Evolutionary conservation across 495 filamentous ascomycete species (phyloP).

Genomic region (Annulohypoxylon moriforme): DNA sequence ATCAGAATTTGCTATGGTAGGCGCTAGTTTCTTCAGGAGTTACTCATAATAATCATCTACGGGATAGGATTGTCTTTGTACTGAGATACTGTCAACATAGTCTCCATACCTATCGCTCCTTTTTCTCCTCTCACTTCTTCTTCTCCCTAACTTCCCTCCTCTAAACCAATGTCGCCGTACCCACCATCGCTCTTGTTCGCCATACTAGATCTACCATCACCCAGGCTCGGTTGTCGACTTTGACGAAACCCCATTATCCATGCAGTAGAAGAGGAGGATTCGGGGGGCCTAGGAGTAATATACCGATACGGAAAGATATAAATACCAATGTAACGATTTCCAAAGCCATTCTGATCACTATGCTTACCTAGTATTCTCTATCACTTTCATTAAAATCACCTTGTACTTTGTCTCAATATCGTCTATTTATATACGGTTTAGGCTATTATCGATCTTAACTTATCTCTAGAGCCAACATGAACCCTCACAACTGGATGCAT

Average conservation of each 20-base stretch:
- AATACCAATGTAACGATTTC: too few species aligned
- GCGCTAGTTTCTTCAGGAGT: not conserved
- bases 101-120: not conserved
- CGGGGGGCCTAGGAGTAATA: too few species aligned
- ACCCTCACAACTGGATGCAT: slow-evolving; percentile 21
- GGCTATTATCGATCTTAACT: not conserved
- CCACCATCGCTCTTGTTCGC: not conserved
- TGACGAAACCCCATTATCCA: too few species aligned
- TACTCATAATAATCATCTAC: not conserved
- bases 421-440: too few species aligned
- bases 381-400: too few species aligned
- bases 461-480: slow-evolving; percentile 1
- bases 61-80: not conserved
- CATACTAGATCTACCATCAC: too few species aligned
- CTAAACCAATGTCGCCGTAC: not conserved
- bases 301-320: too few species aligned
- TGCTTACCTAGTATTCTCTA: too few species aligned
- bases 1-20: not conserved
- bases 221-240: too few species aligned
- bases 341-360: too few species aligned
- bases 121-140: not conserved
- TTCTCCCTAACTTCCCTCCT: not conserved
- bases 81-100: not conserved
- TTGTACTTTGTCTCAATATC: too few species aligned
- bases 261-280: too few species aligned